These are phyloP conservation scores for Cladosporium austrohemisphaericum DNA, from an alignment of 2,329 filamentous ascomycete genomes.

Conservation along the genomic window DNA sequence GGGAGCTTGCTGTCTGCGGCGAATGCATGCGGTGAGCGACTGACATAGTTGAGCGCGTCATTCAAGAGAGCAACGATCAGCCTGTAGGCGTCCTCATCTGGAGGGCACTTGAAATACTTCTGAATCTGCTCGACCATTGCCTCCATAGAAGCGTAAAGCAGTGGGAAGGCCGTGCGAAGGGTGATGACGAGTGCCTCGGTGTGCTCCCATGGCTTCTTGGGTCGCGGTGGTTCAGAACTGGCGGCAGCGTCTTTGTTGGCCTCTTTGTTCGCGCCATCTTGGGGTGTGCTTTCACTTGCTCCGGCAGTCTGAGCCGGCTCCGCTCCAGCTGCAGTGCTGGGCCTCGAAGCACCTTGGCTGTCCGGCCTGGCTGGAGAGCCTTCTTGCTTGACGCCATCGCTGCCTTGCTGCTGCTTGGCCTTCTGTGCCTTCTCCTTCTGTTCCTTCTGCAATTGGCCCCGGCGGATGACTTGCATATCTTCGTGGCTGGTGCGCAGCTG, in stretches of 20 bases:
- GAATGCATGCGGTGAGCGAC: slow-evolving; percentile 79
- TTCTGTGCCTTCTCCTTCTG: slow-evolving; percentile 50
- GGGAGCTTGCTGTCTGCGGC: slow-evolving; percentile 89
- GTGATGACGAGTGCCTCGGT: slow-evolving; percentile 94
- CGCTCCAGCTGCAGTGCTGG: slow-evolving; percentile 44
- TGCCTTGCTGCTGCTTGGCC: slow-evolving; percentile 63
- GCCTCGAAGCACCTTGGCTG: slow-evolving; percentile 26
- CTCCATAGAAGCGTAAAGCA: slow-evolving; percentile 96
- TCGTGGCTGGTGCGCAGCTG: slow-evolving; percentile 88
- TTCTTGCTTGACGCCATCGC: slow-evolving; percentile 37
- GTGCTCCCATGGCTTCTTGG: slow-evolving; percentile 89
- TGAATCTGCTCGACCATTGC: slow-evolving; percentile 99
- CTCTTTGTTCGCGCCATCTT: slow-evolving; percentile 24
- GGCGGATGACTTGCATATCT: slow-evolving; percentile 90
- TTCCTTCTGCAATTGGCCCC: slow-evolving; percentile 62
- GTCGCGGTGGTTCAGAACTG: slow-evolving; percentile 40
- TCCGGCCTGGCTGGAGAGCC: slow-evolving; percentile 31
- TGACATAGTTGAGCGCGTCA: slow-evolving; percentile 89
- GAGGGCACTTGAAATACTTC: slow-evolving; percentile 98
- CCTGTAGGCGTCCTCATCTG: slow-evolving; percentile 95
- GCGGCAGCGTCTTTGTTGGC: background rate
- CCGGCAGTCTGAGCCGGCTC: slow-evolving; percentile 19
- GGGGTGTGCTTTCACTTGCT: slow-evolving; percentile 27
- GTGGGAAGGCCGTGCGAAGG: slow-evolving; percentile 92
- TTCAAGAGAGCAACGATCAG: slow-evolving; percentile 97